A percentile compares a stretch with the other conserved stretches of the same genome.
These are phyloP conservation scores for Aureobasidium subglaciale DNA, from an alignment of 2,329 filamentous ascomycete genomes.

Conservation along the genomic window DNA sequence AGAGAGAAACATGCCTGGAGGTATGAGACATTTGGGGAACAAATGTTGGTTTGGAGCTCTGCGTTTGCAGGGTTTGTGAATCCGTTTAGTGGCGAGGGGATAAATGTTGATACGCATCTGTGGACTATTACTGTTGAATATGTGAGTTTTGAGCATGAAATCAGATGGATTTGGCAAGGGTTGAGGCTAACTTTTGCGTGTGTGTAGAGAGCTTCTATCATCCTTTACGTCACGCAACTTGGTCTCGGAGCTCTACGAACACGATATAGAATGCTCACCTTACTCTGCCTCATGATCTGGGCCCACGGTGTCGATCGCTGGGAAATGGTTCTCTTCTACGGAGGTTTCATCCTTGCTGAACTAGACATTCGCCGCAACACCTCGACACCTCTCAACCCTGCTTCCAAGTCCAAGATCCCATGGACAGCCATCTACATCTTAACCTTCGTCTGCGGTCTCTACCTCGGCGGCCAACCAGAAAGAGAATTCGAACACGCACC, in stretches of 20 bases:
- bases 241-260: conserved; percentile 23
- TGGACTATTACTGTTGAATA: conserved; percentile 46
- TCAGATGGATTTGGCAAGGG: too few relatives aligned
- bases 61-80: conserved; percentile 30
- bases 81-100: not conserved
- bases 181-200: too few relatives aligned
- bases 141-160: not conserved
- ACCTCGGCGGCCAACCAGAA: conserved; percentile 2
- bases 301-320: conserved; percentile 43
- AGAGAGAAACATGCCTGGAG: conserved; percentile 12
- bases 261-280: conserved; percentile 33
- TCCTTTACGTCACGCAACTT: conserved; percentile 48
- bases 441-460: not conserved
- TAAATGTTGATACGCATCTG: conserved; percentile 41
- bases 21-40: conserved; percentile 9
- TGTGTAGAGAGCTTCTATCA: conserved; percentile 42
- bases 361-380: conserved; percentile 39
- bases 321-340: conserved; percentile 50
- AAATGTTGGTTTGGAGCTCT: conserved; percentile 23
- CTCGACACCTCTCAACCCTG: conserved; percentile 44
- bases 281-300: conserved; percentile 40
- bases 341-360: conserved; percentile 50
- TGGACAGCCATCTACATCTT: not conserved
- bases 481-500: not conserved
- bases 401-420: not conserved